Conservation (phyloP, 2,329 filamentous ascomycete genomes). For the Raffaelea deltoideospora region DNA sequence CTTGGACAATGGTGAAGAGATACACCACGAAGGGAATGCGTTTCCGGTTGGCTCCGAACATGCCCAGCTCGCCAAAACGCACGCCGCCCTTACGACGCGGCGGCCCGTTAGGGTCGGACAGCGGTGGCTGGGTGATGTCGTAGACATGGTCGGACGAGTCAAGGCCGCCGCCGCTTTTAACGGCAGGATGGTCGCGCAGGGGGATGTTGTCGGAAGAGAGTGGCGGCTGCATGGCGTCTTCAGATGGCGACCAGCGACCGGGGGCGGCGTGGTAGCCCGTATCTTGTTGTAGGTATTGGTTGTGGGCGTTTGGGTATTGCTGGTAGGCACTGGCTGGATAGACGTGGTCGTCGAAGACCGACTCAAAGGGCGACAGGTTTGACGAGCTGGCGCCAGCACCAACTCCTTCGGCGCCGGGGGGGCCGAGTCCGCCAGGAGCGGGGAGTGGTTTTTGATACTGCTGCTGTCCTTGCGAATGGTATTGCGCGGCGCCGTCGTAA, state of each 20-base stretch:
- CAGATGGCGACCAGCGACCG: conserved; percentile 21
- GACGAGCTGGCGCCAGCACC: conserved; percentile 9
- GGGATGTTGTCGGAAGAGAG: conserved; percentile 38
- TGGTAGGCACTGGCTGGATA: conserved; percentile 35
- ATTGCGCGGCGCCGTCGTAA: no score
- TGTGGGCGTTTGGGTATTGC: background rate
- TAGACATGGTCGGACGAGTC: conserved; percentile 42
- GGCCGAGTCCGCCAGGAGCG: no score
- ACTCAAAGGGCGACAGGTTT: conserved; percentile 37
- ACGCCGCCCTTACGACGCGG: conserved; percentile 18
- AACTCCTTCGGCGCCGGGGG: no score
- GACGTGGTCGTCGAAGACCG: conserved; percentile 52
- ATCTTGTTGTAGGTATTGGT: conserved; percentile 26
- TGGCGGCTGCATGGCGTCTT: conserved; percentile 16
- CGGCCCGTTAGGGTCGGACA: conserved; percentile 11
- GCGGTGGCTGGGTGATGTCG: conserved; percentile 28
- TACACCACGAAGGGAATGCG: conserved; percentile 71
- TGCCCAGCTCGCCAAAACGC: conserved; percentile 42
- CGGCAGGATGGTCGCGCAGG: conserved; percentile 32
- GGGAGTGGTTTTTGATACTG: background rate
- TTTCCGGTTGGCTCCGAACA: conserved; percentile 38
- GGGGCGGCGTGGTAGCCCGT: conserved; percentile 45
- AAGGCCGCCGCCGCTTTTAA: conserved; percentile 24
- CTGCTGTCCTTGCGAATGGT: no score
- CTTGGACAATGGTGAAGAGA: conserved; percentile 58